A percentile compares a stretch with the other conserved stretches of the same genome.
Evolutionary conservation across 116 monocot genomes (phyloP).

Genomic region (Phalaenopsis hybrid): DNA sequence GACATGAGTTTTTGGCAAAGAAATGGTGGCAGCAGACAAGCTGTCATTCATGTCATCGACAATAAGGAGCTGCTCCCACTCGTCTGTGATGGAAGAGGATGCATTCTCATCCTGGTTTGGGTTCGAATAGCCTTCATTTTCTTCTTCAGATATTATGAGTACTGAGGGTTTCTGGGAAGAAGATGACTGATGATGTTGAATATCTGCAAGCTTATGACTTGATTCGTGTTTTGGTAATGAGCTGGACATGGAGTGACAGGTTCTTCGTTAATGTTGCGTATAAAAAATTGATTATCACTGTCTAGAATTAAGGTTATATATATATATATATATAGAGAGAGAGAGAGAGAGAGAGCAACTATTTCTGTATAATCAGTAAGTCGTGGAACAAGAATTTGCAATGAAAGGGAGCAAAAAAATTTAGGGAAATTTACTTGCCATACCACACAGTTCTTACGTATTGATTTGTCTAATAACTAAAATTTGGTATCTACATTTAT

Average conservation of each 20-base stretch:
- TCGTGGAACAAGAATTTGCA: too few species aligned
- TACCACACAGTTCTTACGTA: too few species aligned
- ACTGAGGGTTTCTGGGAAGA: constrained; percentile 13
- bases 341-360: too few species aligned
- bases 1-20: constrained; percentile 14
- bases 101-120: constrained; percentile 23
- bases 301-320: too few species aligned
- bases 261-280: too few species aligned
- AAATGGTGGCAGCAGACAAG: constrained; percentile 9
- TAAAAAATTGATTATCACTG: too few species aligned
- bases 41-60: constrained; percentile 33
- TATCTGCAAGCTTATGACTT: constrained; percentile 8
- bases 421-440: too few species aligned
- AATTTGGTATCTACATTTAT: too few species aligned
- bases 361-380: too few species aligned
- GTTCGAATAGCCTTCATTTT: not conserved
- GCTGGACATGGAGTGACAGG: constrained; percentile 26
- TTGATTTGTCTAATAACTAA: too few species aligned
- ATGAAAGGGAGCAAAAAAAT: too few species aligned
- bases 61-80: constrained; percentile 70
- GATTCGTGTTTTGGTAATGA: constrained; percentile 21
- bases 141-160: constrained; percentile 16
- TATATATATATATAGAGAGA: too few species aligned
- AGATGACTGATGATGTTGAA: constrained; percentile 6
- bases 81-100: constrained; percentile 28